Conservation (phyloP, 305 asterid species). For the Fraxinus floribunda region DNA sequence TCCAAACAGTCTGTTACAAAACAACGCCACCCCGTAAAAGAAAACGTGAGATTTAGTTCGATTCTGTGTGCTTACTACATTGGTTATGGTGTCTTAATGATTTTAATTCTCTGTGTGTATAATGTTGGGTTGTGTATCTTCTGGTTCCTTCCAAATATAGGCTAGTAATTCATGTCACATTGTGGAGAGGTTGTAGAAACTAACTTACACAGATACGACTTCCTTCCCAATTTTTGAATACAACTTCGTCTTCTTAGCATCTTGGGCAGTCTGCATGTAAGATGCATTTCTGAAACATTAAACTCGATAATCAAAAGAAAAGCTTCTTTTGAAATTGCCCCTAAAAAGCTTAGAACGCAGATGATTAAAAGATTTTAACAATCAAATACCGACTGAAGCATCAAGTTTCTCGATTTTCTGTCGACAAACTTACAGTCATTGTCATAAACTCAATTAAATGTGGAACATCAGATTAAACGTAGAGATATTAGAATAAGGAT, state of each 20-base stretch:
- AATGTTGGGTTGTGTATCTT: neutral
- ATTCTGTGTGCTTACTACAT: neutral
- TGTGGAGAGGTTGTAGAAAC: constrained; percentile 10
- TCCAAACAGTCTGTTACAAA: neutral
- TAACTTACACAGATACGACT: constrained; percentile 87
- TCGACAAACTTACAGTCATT: neutral
- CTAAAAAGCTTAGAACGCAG: neutral
- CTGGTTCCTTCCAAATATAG: neutral
- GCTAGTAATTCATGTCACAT: neutral
- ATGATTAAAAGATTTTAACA: constrained; percentile 6
- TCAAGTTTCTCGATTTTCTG: neutral
- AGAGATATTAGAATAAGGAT: neutral
- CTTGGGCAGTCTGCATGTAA: constrained; percentile 68
- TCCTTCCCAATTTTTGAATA: constrained; percentile 81
- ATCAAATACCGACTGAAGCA: constrained; percentile 4
- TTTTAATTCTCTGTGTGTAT: neutral
- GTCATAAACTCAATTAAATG: neutral
- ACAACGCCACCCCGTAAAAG: neutral
- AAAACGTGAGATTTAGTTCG: neutral
- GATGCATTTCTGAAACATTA: constrained; percentile 16
- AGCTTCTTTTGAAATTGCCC: neutral
- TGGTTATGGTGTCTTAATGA: neutral
- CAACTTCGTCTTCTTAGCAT: constrained; percentile 76
- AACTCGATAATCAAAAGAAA: neutral
- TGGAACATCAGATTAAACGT: neutral